Conservation (phyloP, 2,329 filamentous ascomycete species). For the Pestalotiopsis sp. region DNA sequence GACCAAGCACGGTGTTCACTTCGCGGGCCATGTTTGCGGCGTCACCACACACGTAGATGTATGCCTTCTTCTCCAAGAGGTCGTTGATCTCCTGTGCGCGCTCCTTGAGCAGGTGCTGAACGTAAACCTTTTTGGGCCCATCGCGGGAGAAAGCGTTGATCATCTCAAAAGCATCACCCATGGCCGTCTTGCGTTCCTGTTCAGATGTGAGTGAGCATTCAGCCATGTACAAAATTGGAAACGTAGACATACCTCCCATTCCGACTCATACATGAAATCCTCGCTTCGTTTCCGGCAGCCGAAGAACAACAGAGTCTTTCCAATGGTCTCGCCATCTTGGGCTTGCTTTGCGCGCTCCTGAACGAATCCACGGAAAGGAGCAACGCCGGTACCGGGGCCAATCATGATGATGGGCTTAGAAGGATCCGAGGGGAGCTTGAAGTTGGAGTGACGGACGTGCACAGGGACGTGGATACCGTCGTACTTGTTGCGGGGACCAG, state of each 20-base stretch:
- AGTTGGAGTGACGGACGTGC: slow-evolving; percentile 96
- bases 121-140: slow-evolving; percentile 86
- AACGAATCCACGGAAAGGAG: slow-evolving; percentile 92
- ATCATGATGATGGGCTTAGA: slow-evolving; percentile 94
- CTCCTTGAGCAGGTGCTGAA: slow-evolving; percentile 90
- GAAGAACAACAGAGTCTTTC: slow-evolving; percentile 89
- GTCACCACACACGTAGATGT: slow-evolving; percentile 98
- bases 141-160: slow-evolving; percentile 97
- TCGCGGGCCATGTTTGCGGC: slow-evolving; percentile 96
- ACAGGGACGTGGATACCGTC: slow-evolving; percentile 93
- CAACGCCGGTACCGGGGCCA: slow-evolving; percentile 93
- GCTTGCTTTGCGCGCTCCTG: slow-evolving; percentile 89
- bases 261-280: slow-evolving; percentile 88
- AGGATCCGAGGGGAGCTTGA: slow-evolving; percentile 96
- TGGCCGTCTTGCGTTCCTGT: slow-evolving; percentile 78
- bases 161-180: slow-evolving; percentile 88
- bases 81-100: slow-evolving; percentile 83
- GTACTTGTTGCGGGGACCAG: slow-evolving; percentile 93
- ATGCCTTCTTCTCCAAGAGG: slow-evolving; percentile 82
- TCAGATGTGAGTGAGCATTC: slow-evolving; percentile 28
- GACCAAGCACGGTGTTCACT: slow-evolving; percentile 82
- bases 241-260: slow-evolving; percentile 78
- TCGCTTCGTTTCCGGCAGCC: slow-evolving; percentile 87
- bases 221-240: neutral
- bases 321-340: slow-evolving; percentile 78